Conservation (phyloP, 139 green algal species). For the Gonium pectorale region DNA sequence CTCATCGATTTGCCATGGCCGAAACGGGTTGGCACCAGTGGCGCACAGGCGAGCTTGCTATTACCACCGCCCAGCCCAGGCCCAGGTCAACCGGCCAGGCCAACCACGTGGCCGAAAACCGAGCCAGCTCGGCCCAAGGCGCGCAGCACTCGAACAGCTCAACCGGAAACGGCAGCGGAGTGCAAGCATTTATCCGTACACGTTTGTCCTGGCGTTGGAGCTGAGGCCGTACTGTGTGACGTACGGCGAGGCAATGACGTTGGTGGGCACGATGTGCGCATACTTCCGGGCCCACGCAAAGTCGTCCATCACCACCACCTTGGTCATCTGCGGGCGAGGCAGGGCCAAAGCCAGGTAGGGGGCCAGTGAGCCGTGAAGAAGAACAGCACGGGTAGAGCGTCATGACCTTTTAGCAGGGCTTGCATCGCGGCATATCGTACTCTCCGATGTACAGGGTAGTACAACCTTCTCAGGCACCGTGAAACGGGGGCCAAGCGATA, state of each 20-base stretch:
- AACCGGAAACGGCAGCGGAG: background rate
- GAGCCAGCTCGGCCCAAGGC: too few species aligned
- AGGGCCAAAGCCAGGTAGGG: background rate
- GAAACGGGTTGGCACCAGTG: too few species aligned
- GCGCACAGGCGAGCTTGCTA: background rate
- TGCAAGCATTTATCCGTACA: conserved; percentile 5
- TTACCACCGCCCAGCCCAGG: background rate
- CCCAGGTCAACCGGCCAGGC: background rate
- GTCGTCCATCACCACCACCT: conserved; percentile 52
- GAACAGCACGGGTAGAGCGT: too few species aligned
- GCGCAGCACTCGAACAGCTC: too few species aligned
- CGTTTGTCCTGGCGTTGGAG: background rate
- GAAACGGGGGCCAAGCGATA: too few species aligned
- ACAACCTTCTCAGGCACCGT: too few species aligned
- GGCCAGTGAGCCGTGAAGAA: too few species aligned
- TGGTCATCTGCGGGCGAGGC: conserved; percentile 27
- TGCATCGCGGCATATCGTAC: too few species aligned
- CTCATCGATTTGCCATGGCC: too few species aligned
- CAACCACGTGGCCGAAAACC: background rate
- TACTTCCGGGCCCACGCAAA: conserved; percentile 50
- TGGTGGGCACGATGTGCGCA: conserved; percentile 54
- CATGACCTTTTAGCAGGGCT: too few species aligned
- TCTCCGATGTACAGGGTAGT: too few species aligned
- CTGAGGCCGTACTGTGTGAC: conserved; percentile 37
- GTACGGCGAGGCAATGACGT: conserved; percentile 51